phyloP scores from a whole-genome alignment of 129 eudicot genomes.

The Saposhnikovia divaricata region DNA sequence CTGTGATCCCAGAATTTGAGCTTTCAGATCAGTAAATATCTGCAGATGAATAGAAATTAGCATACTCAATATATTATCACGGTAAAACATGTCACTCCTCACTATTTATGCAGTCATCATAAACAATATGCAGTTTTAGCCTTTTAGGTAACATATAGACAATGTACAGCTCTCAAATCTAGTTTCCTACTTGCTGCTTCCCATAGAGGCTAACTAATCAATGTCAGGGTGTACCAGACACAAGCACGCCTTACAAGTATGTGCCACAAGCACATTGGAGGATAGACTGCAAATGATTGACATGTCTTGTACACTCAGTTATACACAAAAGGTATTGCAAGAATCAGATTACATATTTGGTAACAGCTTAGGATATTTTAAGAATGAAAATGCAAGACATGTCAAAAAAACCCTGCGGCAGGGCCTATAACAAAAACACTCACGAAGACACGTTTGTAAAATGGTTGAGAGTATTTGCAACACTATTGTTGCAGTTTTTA shows the following conservation, averaged over 20 bases:
- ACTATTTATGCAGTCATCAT: neutral
- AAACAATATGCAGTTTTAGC: neutral
- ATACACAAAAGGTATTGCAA: neutral
- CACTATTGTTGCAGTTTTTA: neutral
- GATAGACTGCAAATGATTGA: neutral
- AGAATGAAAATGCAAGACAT: neutral
- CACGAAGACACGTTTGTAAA: neutral
- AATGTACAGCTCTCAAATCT: neutral
- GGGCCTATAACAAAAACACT: neutral
- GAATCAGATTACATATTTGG: neutral
- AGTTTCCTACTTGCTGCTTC: neutral
- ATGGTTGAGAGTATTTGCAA: neutral
- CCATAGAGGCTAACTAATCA: neutral
- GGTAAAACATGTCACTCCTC: neutral
- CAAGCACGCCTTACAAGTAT: neutral
- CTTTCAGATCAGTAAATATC: slow-evolving; percentile 78
- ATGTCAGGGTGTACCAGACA: neutral
- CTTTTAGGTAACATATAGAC: neutral
- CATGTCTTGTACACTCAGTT: neutral
- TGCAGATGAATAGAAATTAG: slow-evolving; percentile 28
- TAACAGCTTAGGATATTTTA: neutral
- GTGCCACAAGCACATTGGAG: neutral
- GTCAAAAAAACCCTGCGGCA: neutral
- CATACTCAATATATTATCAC: neutral
- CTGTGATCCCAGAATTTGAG: slow-evolving; percentile 83